phyloP scores from a whole-genome alignment of 2,329 filamentous ascomycete species.

The Septoria linicola region DNA sequence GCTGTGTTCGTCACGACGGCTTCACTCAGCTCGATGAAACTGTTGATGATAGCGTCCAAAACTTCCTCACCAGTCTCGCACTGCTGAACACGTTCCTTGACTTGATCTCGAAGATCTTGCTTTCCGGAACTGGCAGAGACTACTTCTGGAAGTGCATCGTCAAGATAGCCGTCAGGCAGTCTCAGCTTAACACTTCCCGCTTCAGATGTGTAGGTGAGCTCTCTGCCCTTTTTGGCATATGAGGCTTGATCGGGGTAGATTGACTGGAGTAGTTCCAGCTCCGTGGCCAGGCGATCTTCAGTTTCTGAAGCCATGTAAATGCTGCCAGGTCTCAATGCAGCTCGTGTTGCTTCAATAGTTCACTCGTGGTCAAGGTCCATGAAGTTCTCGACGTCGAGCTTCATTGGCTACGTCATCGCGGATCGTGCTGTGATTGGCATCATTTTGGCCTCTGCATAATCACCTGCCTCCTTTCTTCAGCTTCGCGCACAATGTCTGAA shows the following conservation, averaged over 20 bases:
- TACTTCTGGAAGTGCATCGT: conserved; percentile 40
- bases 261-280: conserved; percentile 45
- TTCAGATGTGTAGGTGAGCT: conserved; percentile 40
- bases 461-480: conserved; percentile 66
- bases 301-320: conserved; percentile 9
- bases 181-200: conserved; percentile 37
- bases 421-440: neutral
- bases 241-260: conserved; percentile 47
- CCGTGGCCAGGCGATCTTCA: conserved; percentile 34
- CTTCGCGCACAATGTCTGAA: conserved; percentile 78
- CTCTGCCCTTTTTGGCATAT: conserved; percentile 37
- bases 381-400: conserved; percentile 1
- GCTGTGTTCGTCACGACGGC: neutral
- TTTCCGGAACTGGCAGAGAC: conserved; percentile 40
- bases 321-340: neutral
- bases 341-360: neutral
- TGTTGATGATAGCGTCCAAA: conserved; percentile 44
- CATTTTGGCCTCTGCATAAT: conserved; percentile 40
- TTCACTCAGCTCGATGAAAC: conserved; percentile 39
- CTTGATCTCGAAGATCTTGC: conserved; percentile 39
- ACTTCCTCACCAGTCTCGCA: conserved; percentile 42
- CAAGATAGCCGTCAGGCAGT: conserved; percentile 43
- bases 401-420: conserved; percentile 4
- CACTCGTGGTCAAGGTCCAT: no score
- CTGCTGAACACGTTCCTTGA: conserved; percentile 34